Percentiles rank a stretch among this genome's conserved stretches.
Conservation (phyloP, 129 eudicot species). For the Smallanthus sonchifolius region DNA sequence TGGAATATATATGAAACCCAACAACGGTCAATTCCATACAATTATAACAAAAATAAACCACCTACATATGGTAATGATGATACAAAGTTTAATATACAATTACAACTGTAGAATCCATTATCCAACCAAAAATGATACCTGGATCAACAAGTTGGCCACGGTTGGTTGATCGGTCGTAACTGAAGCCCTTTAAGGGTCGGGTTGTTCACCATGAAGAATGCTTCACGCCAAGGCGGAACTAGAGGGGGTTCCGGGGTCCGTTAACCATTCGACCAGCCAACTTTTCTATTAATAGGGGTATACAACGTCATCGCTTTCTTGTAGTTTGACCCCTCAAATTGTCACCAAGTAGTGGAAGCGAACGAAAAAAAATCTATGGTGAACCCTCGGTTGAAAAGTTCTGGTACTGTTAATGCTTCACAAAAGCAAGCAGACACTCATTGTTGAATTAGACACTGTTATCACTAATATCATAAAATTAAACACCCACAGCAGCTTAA, state of each 20-base stretch:
- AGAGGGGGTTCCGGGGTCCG: background rate
- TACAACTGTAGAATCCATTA: background rate
- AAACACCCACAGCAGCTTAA: background rate
- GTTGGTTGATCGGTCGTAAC: background rate
- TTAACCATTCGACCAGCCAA: background rate
- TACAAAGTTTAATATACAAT: background rate
- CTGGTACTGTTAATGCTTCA: constrained; percentile 8
- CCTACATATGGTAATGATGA: background rate
- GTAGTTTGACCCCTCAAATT: background rate
- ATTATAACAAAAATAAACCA: background rate
- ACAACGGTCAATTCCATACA: background rate
- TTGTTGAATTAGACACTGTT: constrained; percentile 25
- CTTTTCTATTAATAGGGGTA: background rate
- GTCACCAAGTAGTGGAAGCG: background rate
- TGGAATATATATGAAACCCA: too few relatives aligned
- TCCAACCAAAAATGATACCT: background rate
- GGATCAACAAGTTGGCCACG: background rate
- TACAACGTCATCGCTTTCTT: background rate
- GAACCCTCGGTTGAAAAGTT: background rate
- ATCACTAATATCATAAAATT: background rate
- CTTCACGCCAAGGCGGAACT: background rate
- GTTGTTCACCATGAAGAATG: background rate
- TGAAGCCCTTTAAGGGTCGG: background rate
- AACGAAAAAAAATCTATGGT: background rate
- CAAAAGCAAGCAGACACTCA: constrained; percentile 33